Percentiles rank a stretch among this genome's conserved stretches.
Conservation (phyloP, 371 early-diverging fungal genomes). For the Mucor lusitanicus region DNA sequence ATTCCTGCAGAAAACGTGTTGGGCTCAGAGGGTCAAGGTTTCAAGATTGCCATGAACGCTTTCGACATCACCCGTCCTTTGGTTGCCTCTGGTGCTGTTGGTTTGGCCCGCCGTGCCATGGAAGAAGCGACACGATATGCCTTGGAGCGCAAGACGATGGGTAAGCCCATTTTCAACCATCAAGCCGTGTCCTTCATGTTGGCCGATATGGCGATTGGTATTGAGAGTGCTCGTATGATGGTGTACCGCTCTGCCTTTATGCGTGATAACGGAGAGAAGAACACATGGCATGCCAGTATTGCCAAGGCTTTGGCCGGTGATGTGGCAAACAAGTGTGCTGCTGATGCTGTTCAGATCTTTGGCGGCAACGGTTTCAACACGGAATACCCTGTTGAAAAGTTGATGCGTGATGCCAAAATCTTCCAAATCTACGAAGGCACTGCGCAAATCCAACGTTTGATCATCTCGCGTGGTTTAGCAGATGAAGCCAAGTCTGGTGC, state of each 20-base stretch:
- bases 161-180: constrained; percentile 86
- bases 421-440: constrained; percentile 98
- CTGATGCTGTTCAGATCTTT: constrained; percentile 96
- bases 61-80: constrained; percentile 95
- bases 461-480: constrained; percentile 78
- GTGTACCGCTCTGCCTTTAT: constrained; percentile 85
- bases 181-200: constrained; percentile 96
- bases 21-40: constrained; percentile 82
- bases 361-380: constrained; percentile 95
- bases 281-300: constrained; percentile 94
- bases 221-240: constrained; percentile 88
- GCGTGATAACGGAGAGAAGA: constrained; percentile 82
- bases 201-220: constrained; percentile 93
- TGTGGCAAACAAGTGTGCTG: constrained; percentile 94
- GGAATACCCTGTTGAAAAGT: constrained; percentile 89
- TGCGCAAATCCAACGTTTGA: constrained; percentile 91
- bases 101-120: constrained; percentile 92
- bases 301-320: constrained; percentile 94
- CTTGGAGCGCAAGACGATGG: constrained; percentile 95
- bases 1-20: constrained; percentile 86
- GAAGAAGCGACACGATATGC: constrained; percentile 92
- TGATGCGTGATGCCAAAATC: constrained; percentile 92
- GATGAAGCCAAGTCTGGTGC: constrained; percentile 54
- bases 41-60: constrained; percentile 97
- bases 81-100: constrained; percentile 91